Evolutionary conservation across 805 yeast species (phyloP).

Genomic region (Candida parachauliodes): DNA sequence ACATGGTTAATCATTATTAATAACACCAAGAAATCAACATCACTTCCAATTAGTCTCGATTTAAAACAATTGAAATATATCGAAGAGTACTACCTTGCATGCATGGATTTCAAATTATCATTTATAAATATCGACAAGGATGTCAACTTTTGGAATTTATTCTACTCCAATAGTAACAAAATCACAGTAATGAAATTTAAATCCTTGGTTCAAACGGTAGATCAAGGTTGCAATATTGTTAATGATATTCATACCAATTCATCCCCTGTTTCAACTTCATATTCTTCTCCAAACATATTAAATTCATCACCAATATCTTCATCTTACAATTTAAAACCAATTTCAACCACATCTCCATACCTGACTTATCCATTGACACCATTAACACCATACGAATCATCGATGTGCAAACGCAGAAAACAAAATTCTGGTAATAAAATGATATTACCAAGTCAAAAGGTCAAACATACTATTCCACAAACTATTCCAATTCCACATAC

Average conservation of each 20-base stretch:
- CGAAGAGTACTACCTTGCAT: constrained; percentile 25
- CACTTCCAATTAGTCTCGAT: constrained; percentile 15
- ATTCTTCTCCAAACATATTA: constrained; percentile 3
- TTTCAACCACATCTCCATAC: constrained; percentile 5
- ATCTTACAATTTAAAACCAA: too few relatives aligned
- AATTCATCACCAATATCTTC: constrained; percentile 7
- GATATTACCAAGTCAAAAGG: too few relatives aligned
- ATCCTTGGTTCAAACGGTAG: constrained; percentile 8
- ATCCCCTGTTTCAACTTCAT: constrained; percentile 6
- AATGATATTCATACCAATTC: neutral
- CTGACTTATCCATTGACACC: constrained; percentile 20
- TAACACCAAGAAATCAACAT: constrained; percentile 11
- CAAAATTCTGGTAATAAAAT: neutral
- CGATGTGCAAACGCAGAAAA: constrained; percentile 1
- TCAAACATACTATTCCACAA: too few relatives aligned
- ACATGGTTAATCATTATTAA: constrained; percentile 41
- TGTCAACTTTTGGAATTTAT: constrained; percentile 20
- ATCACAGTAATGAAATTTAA: constrained; percentile 11
- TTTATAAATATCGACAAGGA: constrained; percentile 19
- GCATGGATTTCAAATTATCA: constrained; percentile 25
- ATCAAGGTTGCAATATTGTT: constrained; percentile 1
- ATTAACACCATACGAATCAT: constrained; percentile 15
- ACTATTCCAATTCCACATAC: too few relatives aligned
- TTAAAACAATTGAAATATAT: constrained; percentile 23
- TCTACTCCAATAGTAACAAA: constrained; percentile 10